Base-by-base conservation (phyloP, 176 grass and related monocot species). In the Lolium perenne region DNA sequence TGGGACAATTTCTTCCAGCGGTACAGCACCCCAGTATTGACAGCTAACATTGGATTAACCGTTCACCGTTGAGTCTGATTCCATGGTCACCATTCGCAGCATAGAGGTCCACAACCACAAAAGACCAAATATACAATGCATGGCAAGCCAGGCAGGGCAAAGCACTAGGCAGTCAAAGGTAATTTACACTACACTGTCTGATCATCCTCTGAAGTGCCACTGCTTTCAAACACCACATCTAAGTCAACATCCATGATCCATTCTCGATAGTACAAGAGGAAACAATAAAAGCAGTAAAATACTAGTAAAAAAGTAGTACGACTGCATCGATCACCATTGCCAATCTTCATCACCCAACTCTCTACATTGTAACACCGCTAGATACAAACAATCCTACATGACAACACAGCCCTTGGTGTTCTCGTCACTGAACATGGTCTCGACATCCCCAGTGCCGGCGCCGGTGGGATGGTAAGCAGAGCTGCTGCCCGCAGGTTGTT, bases 391-490 rank as follows among this genome's bases (percentile, higher is more conserved):
- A 17, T 73, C 72, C 92, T 95, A 99, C 96, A 98, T 98, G 79
- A 98, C 89, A 90, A 85, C 66, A 89, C 97, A 99, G 18, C 86
- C 83, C 57, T 48, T 98, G 62, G 96, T 94, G 82, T 98, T 98
- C 82, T 98, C 96, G 57, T 98, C 96, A 78, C 94, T 98, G 89
- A 95, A 98, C 92, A 98, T 91, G 59, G 94, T 86, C 47, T 89
- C 94, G 73, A 92, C 90, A 23, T 91, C 91, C 29, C 93, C 97
- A 54, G 74, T 91, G 59, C 45, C 91, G 21, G 83, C 87, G 17
- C 45, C 71, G 18, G 84, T 4, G 46, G 85, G 85, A 7, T 87
- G 87, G 85, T 99, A 88, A 10, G 80, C 85, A 1, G 85, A 53
- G 15, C 71, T 71, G 69, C 86, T 12, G 14, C 78, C 80, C 59